phyloP scores from a whole-genome alignment of 805 yeast species.

The Kluyveromyces nonfermentans region DNA sequence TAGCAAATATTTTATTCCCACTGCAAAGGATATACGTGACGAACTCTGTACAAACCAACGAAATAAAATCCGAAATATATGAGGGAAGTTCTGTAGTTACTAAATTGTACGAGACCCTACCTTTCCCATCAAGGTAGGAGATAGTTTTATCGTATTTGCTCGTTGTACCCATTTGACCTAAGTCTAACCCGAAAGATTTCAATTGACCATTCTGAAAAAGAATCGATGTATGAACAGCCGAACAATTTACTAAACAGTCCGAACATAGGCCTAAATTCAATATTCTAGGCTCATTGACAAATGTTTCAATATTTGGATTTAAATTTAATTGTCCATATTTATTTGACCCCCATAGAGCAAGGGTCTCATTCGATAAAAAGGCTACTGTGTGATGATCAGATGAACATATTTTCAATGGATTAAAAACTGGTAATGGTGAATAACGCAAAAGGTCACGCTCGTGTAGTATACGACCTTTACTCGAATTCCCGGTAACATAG shows the following conservation, averaged over 20 bases:
- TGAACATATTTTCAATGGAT: slow-evolving; percentile 29
- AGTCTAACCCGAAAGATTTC: slow-evolving; percentile 67
- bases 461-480: slow-evolving; percentile 61
- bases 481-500: slow-evolving; percentile 55
- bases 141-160: slow-evolving; percentile 32
- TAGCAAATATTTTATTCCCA: slow-evolving; percentile 53
- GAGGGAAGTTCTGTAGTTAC: slow-evolving; percentile 13
- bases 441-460: slow-evolving; percentile 38
- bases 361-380: slow-evolving; percentile 40
- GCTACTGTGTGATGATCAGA: slow-evolving; percentile 65
- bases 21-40: slow-evolving; percentile 58
- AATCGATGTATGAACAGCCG: slow-evolving; percentile 56
- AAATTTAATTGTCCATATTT: slow-evolving; percentile 44
- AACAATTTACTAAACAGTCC: slow-evolving; percentile 44
- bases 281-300: slow-evolving; percentile 7
- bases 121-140: slow-evolving; percentile 36
- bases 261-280: slow-evolving; percentile 9
- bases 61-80: slow-evolving; percentile 32
- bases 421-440: slow-evolving; percentile 33
- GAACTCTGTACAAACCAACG: slow-evolving; percentile 54
- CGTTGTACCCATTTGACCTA: slow-evolving; percentile 65
- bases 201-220: slow-evolving; percentile 43
- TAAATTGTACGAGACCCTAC: slow-evolving; percentile 24
- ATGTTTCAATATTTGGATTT: slow-evolving; percentile 22
- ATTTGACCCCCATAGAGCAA: slow-evolving; percentile 77